Evolutionary conservation across 2,329 filamentous ascomycete species (phyloP), one percentile per base, ranked within the genome.

Genomic region (Daldinia sp.): DNA sequence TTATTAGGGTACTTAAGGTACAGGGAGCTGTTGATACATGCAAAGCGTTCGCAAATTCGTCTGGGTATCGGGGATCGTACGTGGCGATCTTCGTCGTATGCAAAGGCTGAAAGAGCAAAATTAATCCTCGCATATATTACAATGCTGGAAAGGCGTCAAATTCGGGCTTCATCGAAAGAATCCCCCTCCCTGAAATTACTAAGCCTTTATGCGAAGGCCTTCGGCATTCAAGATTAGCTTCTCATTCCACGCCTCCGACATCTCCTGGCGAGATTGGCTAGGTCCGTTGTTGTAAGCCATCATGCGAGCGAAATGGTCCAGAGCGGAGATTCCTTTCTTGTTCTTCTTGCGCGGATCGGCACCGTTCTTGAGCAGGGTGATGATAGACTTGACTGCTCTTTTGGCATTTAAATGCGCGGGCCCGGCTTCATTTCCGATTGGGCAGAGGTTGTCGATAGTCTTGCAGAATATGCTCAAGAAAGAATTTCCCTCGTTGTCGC

Each of bases 181-280:
- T 12, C 12, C 23, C 3, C 7, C 46, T 6, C 23, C 3, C 7
- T 26, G 9, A 18, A 4, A 18, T 51, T 12, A 26, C 26, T 33
- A 33, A 54, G 7, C 2, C n/a, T 18, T 58, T 35, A 20, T n/a
- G 26, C 13, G 37, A 18, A 59, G 53, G 5, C 39, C 51, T 10
- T 35, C 30, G 46, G 58, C 46, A 23, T 60, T 37, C 13, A 61
- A 73, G 59, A 75, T 68, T 39, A 77, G 67, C 7, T 48, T 77
- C 2, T 62, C 75, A 18, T 76, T 78, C 48, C 75, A 79, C 44
- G 73, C 77, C 12, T 73, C 78, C 2, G 76, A 62, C 18, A 74
- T 50, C 37, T 53, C 57, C 33, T 48, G 60, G n/a, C 37, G 65
- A 18, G 57, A 68, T n/a, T 64, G 48, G 61, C 57, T 65, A 37